Evolutionary conservation across 1,284 basidiomycete species (phyloP).

Genomic region (Rhodotorula sp.): DNA sequence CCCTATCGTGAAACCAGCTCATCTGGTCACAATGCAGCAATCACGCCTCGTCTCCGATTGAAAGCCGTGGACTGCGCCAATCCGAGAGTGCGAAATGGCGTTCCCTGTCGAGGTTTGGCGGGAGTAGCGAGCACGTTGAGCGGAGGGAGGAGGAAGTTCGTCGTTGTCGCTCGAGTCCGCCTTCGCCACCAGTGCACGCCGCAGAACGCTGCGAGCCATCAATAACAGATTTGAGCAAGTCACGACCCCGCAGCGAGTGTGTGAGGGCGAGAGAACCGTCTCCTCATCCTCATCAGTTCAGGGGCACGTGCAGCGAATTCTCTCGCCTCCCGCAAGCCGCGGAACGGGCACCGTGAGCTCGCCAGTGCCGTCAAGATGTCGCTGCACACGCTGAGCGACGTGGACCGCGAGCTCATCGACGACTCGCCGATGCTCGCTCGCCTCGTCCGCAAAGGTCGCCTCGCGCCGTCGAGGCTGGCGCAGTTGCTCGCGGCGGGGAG

Average conservation of each 20-base stretch:
- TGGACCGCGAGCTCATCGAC: constrained; percentile 14
- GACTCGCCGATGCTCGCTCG: constrained; percentile 23
- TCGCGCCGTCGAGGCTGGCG: constrained; percentile 28
- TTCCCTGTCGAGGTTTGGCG: not conserved
- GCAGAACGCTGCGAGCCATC: too few species aligned
- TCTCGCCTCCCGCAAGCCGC: not conserved
- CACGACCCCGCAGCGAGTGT: not conserved
- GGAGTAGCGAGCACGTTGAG: not conserved
- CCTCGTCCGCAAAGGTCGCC: constrained; percentile 22
- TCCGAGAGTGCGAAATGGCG: too few species aligned
- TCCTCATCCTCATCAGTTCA: too few species aligned
- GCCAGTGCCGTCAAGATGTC: not conserved
- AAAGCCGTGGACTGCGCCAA: too few species aligned
- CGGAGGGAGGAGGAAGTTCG: not conserved
- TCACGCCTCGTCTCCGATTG: too few species aligned
- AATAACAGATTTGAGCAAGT: too few species aligned
- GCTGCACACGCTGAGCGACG: not conserved
- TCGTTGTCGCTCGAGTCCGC: not conserved
- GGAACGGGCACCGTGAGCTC: not conserved
- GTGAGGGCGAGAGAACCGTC: not conserved
- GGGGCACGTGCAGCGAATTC: too few species aligned
- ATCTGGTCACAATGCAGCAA: too few species aligned
- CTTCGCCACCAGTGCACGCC: not conserved
- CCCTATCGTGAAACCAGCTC: too few species aligned
- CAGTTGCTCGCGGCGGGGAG: constrained; percentile 12